Conservation (phyloP, 371 early-diverging fungal species). For the Haplosporangium sp. region DNA sequence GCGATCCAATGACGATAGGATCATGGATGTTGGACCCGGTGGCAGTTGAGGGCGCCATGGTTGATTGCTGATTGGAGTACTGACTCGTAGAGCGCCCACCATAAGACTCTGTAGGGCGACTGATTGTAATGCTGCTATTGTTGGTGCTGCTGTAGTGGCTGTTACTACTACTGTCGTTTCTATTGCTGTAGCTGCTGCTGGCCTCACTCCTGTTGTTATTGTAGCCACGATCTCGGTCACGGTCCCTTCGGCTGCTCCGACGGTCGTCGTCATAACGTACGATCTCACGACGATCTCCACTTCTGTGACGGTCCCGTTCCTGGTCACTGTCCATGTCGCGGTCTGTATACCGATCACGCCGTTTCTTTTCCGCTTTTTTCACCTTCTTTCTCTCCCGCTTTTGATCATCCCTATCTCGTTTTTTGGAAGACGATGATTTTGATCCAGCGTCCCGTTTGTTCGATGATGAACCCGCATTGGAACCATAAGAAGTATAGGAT, state of each 20-base stretch:
- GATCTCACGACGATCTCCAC: constrained; percentile 7
- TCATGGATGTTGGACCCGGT: constrained; percentile 7
- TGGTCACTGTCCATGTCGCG: constrained; percentile 8
- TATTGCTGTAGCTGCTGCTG: background rate
- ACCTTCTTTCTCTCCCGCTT: constrained; percentile 1
- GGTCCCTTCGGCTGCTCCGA: background rate
- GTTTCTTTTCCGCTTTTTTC: constrained; percentile 4
- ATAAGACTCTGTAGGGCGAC: background rate
- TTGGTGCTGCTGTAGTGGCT: background rate
- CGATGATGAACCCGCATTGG: no score
- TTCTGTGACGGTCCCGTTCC: background rate
- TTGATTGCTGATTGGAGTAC: no score
- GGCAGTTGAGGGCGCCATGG: constrained; percentile 20
- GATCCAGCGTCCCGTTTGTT: no score
- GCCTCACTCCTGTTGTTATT: background rate
- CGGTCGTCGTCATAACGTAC: background rate
- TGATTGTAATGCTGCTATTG: background rate
- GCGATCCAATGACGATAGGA: background rate
- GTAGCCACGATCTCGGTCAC: background rate
- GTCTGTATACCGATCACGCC: constrained; percentile 10
- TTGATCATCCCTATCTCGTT: background rate
- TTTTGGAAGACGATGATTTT: no score
- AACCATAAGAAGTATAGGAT: no score
- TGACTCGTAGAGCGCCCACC: no score
- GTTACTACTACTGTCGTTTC: background rate